phyloP scores from a whole-genome alignment of 2,329 filamentous ascomycete species.

The Hortaea werneckii region DNA sequence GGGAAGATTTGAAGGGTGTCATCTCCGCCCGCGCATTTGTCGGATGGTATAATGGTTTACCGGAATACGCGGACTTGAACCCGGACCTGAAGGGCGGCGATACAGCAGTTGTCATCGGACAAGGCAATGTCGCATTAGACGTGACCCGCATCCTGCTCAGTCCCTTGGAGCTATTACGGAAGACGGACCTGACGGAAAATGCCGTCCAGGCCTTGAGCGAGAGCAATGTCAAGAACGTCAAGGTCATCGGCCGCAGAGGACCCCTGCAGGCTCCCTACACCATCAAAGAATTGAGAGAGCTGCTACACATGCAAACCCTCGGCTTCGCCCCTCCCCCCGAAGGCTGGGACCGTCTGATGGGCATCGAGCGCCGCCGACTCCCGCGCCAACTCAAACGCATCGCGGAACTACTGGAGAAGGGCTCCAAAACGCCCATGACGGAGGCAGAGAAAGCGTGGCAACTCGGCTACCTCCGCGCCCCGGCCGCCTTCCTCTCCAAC shows the following conservation, averaged over 20 bases:
- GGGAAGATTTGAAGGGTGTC: slow-evolving; percentile 67
- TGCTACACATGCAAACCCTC: slow-evolving; percentile 66
- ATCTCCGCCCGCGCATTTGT: slow-evolving; percentile 89
- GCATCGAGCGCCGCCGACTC: slow-evolving; percentile 54
- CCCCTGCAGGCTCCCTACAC: slow-evolving; percentile 81
- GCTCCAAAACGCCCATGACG: slow-evolving; percentile 45
- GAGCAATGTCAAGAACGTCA: slow-evolving; percentile 68
- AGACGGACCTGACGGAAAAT: slow-evolving; percentile 81
- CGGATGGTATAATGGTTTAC: slow-evolving; percentile 96
- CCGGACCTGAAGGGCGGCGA: slow-evolving; percentile 67
- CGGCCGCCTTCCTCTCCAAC: slow-evolving; percentile 53
- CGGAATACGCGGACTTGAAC: slow-evolving; percentile 63
- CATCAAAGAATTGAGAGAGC: slow-evolving; percentile 84
- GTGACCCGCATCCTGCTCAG: slow-evolving; percentile 80
- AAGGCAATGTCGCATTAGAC: slow-evolving; percentile 93
- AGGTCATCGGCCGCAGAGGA: slow-evolving; percentile 79
- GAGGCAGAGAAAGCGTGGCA: slow-evolving; percentile 62
- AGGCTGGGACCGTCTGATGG: slow-evolving; percentile 21
- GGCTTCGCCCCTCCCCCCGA: slow-evolving; percentile 51
- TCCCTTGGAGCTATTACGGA: slow-evolving; percentile 59
- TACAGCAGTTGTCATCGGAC: slow-evolving; percentile 78
- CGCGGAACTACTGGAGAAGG: slow-evolving; percentile 71
- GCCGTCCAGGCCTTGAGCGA: slow-evolving; percentile 63
- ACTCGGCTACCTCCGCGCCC: slow-evolving; percentile 75
- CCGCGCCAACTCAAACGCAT: slow-evolving; percentile 67